Evolutionary conservation across 148 eudicot species (phyloP).

Genomic region (Fagopyrum esculentum): DNA sequence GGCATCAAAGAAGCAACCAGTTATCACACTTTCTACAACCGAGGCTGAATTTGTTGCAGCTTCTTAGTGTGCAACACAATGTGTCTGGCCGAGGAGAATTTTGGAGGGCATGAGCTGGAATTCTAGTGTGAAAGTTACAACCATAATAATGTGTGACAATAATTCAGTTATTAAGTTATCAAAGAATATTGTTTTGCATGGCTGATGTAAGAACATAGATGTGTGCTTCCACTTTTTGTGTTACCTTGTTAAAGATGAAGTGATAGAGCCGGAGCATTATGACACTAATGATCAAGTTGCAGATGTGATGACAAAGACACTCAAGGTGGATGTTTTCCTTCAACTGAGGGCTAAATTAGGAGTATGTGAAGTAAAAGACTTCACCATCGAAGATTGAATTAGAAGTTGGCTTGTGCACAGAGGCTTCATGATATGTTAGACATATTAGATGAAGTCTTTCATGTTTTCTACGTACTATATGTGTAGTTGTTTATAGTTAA

Average conservation of each 20-base stretch:
- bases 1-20: not conserved
- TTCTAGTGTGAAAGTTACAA: not conserved
- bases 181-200: not conserved
- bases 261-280: not conserved
- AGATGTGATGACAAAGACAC: not conserved
- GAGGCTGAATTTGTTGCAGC: not conserved
- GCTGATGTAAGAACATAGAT: not conserved
- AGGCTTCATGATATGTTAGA: not conserved
- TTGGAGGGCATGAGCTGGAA: not conserved
- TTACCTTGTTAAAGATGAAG: not conserved
- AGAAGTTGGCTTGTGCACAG: no score
- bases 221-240: not conserved
- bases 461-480: not conserved
- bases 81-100: not conserved
- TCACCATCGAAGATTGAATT: not conserved
- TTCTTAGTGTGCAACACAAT: not conserved
- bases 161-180: not conserved
- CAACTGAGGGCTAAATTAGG: not conserved
- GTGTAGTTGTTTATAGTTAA: not conserved
- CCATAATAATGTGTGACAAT: not conserved
- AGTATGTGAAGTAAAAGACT: not conserved
- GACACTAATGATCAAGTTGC: not conserved
- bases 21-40: not conserved
- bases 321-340: not conserved
- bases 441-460: not conserved